Conservation (phyloP, 345 rosid species). For the Durio zibethinus region DNA sequence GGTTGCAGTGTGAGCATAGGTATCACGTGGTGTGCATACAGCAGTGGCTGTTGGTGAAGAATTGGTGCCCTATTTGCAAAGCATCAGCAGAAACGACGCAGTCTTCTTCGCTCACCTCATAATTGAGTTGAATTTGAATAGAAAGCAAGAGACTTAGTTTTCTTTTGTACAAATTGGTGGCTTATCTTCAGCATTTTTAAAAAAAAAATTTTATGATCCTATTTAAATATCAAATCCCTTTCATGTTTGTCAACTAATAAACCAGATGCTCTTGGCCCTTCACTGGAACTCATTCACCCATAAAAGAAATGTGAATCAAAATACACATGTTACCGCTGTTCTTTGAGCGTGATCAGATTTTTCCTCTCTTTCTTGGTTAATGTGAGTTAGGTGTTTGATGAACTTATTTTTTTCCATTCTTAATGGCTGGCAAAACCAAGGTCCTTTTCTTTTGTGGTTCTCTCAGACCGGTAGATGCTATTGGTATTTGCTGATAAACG, state of each 20-base stretch:
- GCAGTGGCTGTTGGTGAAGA: constrained; percentile 87
- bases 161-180: constrained; percentile 35
- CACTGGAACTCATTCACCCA: neutral
- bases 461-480: neutral
- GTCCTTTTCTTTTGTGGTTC: neutral
- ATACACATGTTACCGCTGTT: neutral
- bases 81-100: constrained; percentile 46
- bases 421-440: neutral
- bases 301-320: neutral
- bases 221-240: constrained; percentile 33
- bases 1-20: constrained; percentile 68
- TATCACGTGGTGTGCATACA: constrained; percentile 66
- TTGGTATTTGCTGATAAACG: neutral
- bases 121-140: constrained; percentile 13
- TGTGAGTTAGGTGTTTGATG: neutral
- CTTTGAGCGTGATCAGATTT: neutral
- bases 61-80: constrained; percentile 96
- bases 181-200: neutral
- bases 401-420: neutral
- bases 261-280: constrained; percentile 12
- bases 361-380: neutral
- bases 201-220: neutral
- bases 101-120: constrained; percentile 11
- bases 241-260: constrained; percentile 32
- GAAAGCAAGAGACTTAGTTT: constrained; percentile 18